Evolutionary conservation across 192 early-diverging fungal species (phyloP).

Genomic region (Linderina pennispora): DNA sequence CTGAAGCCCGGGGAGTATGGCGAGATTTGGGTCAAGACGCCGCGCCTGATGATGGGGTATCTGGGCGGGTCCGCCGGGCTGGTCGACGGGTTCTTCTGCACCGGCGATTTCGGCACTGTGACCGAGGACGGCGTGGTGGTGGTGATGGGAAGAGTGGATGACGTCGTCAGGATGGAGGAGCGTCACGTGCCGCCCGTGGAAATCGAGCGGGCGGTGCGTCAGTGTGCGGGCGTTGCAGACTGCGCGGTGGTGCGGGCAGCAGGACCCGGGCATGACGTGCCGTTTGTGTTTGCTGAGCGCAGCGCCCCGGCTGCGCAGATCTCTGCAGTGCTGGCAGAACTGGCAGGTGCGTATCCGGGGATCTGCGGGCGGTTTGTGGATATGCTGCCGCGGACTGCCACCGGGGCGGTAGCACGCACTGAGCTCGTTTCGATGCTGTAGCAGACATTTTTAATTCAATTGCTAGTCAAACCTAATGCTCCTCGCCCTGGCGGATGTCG

Average conservation of each 20-base stretch:
- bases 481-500: conserved; percentile 40
- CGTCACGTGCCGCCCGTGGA: conserved; percentile 14
- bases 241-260: conserved; percentile 27
- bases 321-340: too few relatives aligned
- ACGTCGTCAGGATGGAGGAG: conserved; percentile 11
- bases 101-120: conserved; percentile 35
- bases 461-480: too few relatives aligned
- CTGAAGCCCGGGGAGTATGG: conserved; percentile 30
- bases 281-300: conserved; percentile 25
- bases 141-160: conserved; percentile 29
- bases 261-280: conserved; percentile 4
- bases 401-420: not conserved
- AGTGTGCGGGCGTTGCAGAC: conserved; percentile 18
- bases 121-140: conserved; percentile 31
- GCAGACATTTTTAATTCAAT: too few relatives aligned
- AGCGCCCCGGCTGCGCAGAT: too few relatives aligned
- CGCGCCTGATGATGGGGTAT: conserved; percentile 8
- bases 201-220: conserved; percentile 17
- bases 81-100: conserved; percentile 9
- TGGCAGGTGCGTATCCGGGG: not conserved
- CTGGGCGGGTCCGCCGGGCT: not conserved
- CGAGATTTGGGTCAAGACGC: conserved; percentile 40
- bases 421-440: not conserved
- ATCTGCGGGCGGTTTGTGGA: not conserved
- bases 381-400: not conserved